phyloP scores from a whole-genome alignment of 371 early-diverging fungal genomes.

The Basidiobolus heterosporus region DNA sequence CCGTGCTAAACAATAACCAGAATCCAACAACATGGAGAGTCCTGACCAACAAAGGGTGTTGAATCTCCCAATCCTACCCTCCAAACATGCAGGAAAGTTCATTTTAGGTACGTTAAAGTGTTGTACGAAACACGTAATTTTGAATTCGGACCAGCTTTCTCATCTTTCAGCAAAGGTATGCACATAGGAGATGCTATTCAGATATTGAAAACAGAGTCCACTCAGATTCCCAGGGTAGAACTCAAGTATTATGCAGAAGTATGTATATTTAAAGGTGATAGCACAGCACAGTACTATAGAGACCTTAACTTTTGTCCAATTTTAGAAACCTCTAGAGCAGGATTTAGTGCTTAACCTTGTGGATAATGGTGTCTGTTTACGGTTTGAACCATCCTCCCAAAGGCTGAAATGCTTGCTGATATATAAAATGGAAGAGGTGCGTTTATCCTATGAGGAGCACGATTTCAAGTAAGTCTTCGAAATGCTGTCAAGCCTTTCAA shows the following conservation, averaged over 20 bases:
- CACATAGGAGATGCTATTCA: no score
- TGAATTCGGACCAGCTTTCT: no score
- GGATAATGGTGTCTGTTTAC: not conserved
- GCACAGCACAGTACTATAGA: not conserved
- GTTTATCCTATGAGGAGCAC: slow-evolving; percentile 38
- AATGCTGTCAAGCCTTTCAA: not conserved
- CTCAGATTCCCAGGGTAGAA: slow-evolving; percentile 18
- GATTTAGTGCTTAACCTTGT: not conserved
- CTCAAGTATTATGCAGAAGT: slow-evolving; percentile 46
- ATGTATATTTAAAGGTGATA: not conserved
- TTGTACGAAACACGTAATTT: no score
- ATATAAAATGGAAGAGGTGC: slow-evolving; percentile 35
- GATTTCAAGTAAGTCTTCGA: slow-evolving; percentile 34
- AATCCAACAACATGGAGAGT: no score
- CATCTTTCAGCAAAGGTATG: no score
- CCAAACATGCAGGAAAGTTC: no score
- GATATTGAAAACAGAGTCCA: no score
- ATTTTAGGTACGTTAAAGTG: no score
- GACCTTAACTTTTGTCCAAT: not conserved
- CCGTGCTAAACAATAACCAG: no score
- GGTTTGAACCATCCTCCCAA: slow-evolving; percentile 18
- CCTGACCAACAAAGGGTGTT: no score
- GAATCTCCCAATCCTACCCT: no score
- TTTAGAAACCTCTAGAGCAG: not conserved
- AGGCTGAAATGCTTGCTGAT: slow-evolving; percentile 43